A percentile compares a stretch with the other conserved stretches of the same genome.
Evolutionary conservation across 2,329 filamentous ascomycete species (phyloP).

Genomic region (Colletotrichum melonis): DNA sequence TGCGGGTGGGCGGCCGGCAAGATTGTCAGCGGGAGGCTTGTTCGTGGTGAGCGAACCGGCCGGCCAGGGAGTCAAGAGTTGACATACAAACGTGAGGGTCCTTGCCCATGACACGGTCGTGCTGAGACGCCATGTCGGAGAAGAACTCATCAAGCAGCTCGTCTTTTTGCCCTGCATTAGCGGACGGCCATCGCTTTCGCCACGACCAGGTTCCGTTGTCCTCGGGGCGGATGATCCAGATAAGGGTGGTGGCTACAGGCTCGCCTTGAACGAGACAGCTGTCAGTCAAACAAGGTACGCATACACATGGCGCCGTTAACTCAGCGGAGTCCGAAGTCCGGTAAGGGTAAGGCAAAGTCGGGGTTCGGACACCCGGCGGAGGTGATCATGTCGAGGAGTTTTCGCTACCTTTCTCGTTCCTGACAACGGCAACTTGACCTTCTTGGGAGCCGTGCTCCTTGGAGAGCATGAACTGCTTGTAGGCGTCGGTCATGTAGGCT

Average conservation of each 20-base stretch:
- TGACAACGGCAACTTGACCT: conserved; percentile 27
- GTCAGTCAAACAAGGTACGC: not conserved
- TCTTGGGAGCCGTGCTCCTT: conserved; percentile 17
- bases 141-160: conserved; percentile 35
- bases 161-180: conserved; percentile 25
- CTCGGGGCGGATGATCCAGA: conserved; percentile 30
- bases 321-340: not conserved
- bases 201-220: conserved; percentile 31
- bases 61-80: not conserved
- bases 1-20: not conserved
- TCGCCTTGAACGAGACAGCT: not conserved
- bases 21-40: not conserved
- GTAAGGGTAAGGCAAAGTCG: not conserved
- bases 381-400: not conserved
- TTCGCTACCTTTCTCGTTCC: conserved; percentile 15
- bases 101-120: conserved; percentile 32
- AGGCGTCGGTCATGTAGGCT: conserved; percentile 20
- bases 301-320: not conserved
- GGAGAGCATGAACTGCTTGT: conserved; percentile 20
- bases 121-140: conserved; percentile 35
- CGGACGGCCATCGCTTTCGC: conserved; percentile 30
- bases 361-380: not conserved
- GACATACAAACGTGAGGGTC: conserved; percentile 37
- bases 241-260: conserved; percentile 9
- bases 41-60: not conserved